A percentile compares a stretch with the other conserved stretches of the same genome.
Evolutionary conservation across 768 basidiomycete species (phyloP).

Genomic region (Suillus tomentosus): DNA sequence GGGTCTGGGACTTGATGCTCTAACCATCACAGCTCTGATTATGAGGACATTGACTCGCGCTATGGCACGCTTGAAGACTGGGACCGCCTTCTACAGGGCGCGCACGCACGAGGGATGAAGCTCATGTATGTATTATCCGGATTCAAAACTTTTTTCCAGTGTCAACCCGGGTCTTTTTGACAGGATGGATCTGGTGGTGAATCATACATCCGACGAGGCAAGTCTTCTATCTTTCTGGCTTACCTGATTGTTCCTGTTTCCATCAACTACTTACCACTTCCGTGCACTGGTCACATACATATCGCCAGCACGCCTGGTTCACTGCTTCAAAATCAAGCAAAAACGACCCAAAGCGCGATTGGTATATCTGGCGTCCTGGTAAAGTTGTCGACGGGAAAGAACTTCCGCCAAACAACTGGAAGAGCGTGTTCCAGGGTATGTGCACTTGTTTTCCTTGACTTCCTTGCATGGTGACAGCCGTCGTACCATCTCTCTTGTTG

Average conservation of each 20-base stretch:
- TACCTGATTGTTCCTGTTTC: slow-evolving; percentile 6
- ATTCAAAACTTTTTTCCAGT: slow-evolving; percentile 13
- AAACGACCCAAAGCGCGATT: too few relatives aligned
- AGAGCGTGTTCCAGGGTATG: slow-evolving; percentile 61
- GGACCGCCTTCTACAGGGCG: slow-evolving; percentile 54
- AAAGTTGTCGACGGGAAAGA: slow-evolving; percentile 53
- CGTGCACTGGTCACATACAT: slow-evolving; percentile 9
- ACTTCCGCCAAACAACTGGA: slow-evolving; percentile 75
- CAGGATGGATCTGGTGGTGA: slow-evolving; percentile 77
- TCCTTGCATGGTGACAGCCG: not conserved
- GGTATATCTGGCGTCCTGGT: too few relatives aligned
- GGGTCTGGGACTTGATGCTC: not conserved
- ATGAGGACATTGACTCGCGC: slow-evolving; percentile 59
- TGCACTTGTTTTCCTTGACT: not conserved
- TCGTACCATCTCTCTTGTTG: not conserved
- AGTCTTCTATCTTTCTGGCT: not conserved
- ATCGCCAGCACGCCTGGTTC: too few relatives aligned
- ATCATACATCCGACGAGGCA: slow-evolving; percentile 71
- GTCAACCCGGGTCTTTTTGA: slow-evolving; percentile 9
- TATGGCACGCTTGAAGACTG: slow-evolving; percentile 67
- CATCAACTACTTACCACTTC: slow-evolving; percentile 1
- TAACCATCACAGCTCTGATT: slow-evolving; percentile 54
- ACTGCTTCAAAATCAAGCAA: too few relatives aligned
- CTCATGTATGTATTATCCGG: slow-evolving; percentile 50
- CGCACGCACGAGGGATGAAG: slow-evolving; percentile 68